A percentile compares a stretch with the other conserved stretches of the same genome.
Conservation (phyloP, 306 rosid species). For the Sicyos baderoa region DNA sequence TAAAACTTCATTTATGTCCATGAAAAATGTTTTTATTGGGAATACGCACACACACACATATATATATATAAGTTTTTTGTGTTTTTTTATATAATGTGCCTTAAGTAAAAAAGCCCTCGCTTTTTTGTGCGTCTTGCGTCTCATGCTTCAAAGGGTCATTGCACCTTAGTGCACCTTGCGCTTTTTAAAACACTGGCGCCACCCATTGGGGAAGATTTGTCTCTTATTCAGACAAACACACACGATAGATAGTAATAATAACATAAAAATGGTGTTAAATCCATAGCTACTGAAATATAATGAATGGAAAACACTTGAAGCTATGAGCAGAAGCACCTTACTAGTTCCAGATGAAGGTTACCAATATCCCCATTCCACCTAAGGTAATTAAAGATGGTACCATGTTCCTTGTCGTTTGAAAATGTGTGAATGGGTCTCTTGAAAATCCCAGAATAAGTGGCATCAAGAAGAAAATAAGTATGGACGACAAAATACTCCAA, state of each 20-base stretch:
- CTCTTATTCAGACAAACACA: neutral
- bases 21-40: no score
- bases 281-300: neutral
- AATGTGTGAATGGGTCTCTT: constrained; percentile 36
- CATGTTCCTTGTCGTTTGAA: constrained; percentile 35
- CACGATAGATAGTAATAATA: neutral
- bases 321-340: constrained; percentile 39
- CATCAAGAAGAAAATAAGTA: constrained; percentile 88
- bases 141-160: no score
- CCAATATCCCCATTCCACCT: constrained; percentile 51
- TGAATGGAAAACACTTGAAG: neutral
- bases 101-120: no score
- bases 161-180: no score
- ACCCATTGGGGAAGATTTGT: no score
- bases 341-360: constrained; percentile 39
- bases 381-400: constrained; percentile 24
- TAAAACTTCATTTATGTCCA: no score
- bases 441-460: constrained; percentile 48
- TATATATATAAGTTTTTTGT: no score
- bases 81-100: no score
- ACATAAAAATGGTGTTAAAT: neutral
- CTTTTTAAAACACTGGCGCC: no score
- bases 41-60: no score
- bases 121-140: no score
- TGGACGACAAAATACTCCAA: constrained; percentile 83